Evolutionary conservation across 2,329 filamentous ascomycete species (phyloP).

Genomic region (Trichoderma lentiforme): DNA sequence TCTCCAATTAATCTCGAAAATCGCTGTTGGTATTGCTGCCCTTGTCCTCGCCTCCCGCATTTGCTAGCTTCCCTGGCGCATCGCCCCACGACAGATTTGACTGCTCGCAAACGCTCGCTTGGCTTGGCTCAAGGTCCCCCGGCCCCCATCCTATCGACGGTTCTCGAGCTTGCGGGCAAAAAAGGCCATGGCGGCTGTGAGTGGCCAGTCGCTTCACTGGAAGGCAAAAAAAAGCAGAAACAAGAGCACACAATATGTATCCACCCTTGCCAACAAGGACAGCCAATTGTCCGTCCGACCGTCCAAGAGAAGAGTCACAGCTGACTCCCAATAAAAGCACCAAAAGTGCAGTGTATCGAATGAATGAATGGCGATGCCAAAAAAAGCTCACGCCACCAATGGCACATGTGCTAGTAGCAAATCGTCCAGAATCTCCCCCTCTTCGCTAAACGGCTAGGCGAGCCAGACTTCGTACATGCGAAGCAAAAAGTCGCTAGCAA

Average conservation of each 20-base stretch:
- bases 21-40: constrained; percentile 5
- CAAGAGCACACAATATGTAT: neutral
- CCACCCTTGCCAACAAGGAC: neutral
- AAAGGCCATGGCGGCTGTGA: neutral
- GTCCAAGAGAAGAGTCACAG: neutral
- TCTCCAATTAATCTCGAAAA: constrained; percentile 6
- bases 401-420: neutral
- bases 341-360: neutral
- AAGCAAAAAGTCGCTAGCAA: neutral
- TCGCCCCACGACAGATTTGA: constrained; percentile 13
- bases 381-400: constrained; percentile 10
- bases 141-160: neutral
- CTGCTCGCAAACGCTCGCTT: constrained; percentile 16
- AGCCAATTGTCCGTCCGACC: neutral
- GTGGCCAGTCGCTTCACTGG: neutral
- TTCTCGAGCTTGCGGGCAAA: constrained; percentile 9
- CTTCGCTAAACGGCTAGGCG: neutral
- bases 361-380: neutral
- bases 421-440: neutral
- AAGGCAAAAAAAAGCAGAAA: neutral
- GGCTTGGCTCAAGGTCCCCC: neutral
- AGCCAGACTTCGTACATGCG: neutral
- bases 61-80: constrained; percentile 7
- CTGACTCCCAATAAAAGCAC: neutral
- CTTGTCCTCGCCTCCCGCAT: constrained; percentile 16